Conservation (phyloP, 78 protist genomes). For the Trichosphaerium sp. region DNA sequence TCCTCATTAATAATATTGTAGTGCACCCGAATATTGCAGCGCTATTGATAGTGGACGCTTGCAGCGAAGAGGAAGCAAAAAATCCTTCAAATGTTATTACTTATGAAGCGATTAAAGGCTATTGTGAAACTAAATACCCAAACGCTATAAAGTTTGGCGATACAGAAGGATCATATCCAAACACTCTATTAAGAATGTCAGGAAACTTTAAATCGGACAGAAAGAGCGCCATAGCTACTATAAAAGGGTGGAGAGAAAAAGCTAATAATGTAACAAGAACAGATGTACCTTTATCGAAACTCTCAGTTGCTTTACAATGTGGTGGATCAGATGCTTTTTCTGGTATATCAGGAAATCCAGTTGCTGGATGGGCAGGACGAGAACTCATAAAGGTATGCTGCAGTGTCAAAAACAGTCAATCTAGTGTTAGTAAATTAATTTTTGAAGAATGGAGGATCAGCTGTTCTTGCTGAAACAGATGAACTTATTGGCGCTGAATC, state of each 20-base stretch:
- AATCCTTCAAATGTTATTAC: no score
- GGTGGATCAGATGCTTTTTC: conserved; percentile 31
- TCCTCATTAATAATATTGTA: not conserved
- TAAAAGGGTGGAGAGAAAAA: not conserved
- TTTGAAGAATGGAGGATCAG: conserved; percentile 9
- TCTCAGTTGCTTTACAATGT: conserved; percentile 10
- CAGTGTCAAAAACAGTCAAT: not conserved
- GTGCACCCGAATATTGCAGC: conserved; percentile 11
- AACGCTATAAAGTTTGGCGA: no score
- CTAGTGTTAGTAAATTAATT: no score
- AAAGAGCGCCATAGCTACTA: not conserved
- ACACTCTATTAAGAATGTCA: no score
- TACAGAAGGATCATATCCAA: no score
- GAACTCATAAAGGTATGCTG: no score
- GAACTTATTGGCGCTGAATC: conserved; percentile 36
- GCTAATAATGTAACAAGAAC: not conserved
- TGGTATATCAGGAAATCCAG: conserved; percentile 7
- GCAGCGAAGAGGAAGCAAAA: no score
- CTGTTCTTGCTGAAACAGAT: conserved; percentile 28
- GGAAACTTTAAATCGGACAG: not conserved
- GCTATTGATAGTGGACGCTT: not conserved
- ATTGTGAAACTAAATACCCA: no score
- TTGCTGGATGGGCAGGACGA: no score
- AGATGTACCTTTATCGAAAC: not conserved
- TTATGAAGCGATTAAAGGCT: no score